phyloP scores from a whole-genome alignment of 2,329 filamentous ascomycete species.

The Teratosphaeria destructans region DNA sequence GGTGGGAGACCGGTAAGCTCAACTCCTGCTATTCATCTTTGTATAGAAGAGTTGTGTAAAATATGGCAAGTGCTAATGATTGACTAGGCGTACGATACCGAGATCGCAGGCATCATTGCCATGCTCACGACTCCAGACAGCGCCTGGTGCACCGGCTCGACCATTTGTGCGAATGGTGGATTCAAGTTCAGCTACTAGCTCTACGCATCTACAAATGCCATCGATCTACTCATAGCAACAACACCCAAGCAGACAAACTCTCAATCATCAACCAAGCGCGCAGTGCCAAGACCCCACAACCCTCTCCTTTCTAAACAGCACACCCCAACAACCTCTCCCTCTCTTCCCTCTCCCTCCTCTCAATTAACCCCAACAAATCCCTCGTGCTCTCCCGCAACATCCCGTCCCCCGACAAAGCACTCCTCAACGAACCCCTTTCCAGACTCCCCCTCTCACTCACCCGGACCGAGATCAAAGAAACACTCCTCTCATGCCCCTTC shows the following conservation, averaged over 20 bases:
- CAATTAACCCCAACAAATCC: conserved; percentile 29
- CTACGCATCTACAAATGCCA: neutral
- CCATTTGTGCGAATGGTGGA: conserved; percentile 71
- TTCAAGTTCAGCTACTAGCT: conserved; percentile 44
- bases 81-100: conserved; percentile 48
- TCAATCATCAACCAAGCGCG: too few relatives aligned
- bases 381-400: conserved; percentile 27
- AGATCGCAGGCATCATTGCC: conserved; percentile 65
- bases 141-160: conserved; percentile 67
- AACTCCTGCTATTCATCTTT: neutral
- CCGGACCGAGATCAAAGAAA: conserved; percentile 18
- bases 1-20: conserved; percentile 43
- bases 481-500: conserved; percentile 19
- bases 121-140: conserved; percentile 65
- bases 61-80: conserved; percentile 1
- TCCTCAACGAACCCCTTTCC: neutral
- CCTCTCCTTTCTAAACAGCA: neutral
- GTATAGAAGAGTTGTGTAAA: neutral
- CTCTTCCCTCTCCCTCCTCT: conserved; percentile 28
- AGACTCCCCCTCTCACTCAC: neutral
- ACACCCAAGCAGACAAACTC: neutral
- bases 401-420: neutral
- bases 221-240: neutral
- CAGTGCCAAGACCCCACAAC: neutral
- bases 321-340: conserved; percentile 19